Percentiles rank a stretch among this genome's conserved stretches.
These are phyloP conservation scores for Salix exigua DNA, from an alignment of 345 rosid genomes.

Conservation along the genomic window DNA sequence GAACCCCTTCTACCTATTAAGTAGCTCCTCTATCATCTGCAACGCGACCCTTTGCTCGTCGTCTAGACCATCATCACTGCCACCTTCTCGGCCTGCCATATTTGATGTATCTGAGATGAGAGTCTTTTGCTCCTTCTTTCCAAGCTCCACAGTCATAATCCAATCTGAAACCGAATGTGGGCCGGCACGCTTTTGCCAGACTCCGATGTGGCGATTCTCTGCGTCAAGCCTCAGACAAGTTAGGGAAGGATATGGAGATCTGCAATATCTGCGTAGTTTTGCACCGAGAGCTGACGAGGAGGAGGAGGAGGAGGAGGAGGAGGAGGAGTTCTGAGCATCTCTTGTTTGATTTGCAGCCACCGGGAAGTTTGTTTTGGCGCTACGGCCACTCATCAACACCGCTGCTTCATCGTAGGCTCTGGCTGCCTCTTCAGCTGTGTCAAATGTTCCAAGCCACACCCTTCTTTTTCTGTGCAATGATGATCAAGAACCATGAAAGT, in stretches of 20 bases:
- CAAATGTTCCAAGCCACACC: conserved; percentile 83
- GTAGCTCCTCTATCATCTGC: conserved; percentile 44
- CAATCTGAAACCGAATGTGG: conserved; percentile 28
- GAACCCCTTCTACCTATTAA: conserved; percentile 8
- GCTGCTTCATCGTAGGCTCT: conserved; percentile 76
- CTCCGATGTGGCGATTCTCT: conserved; percentile 35
- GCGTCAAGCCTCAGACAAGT: conserved; percentile 43
- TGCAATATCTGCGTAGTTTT: conserved; percentile 32
- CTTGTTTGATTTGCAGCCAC: conserved; percentile 15
- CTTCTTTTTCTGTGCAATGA: conserved; percentile 55
- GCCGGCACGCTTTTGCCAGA: conserved; percentile 38
- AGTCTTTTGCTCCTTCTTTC: not conserved
- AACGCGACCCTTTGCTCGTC: conserved; percentile 37
- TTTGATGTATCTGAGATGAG: not conserved
- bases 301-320: not conserved
- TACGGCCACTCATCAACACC: conserved; percentile 64
- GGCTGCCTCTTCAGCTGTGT: conserved; percentile 71
- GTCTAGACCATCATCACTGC: not conserved
- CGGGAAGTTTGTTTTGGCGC: conserved; percentile 73
- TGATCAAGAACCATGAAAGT: too few relatives aligned
- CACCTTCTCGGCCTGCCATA: not conserved
- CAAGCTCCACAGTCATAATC: conserved; percentile 38
- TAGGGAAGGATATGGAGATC: conserved; percentile 31
- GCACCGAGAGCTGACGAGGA: conserved; percentile 15
- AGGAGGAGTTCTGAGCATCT: not conserved